These are phyloP conservation scores for Infundibulicybe gibba DNA, from an alignment of 768 basidiomycete genomes.

Conservation along the genomic window DNA sequence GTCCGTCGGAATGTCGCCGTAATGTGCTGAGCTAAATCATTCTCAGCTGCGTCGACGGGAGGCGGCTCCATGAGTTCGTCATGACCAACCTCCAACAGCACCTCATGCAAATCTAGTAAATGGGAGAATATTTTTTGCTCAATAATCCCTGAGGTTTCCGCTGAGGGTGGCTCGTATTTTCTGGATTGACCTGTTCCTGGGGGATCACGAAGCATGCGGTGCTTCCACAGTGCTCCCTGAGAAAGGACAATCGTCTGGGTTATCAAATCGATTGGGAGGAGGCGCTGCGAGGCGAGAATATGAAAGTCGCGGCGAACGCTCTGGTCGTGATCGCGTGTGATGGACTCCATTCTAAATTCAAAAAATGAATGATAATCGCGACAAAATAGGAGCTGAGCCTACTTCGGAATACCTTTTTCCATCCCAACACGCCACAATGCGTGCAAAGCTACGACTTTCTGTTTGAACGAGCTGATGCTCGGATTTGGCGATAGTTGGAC, in stretches of 20 bases:
- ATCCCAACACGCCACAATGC: slow-evolving; percentile 62
- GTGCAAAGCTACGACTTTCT: slow-evolving; percentile 72
- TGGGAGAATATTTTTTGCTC: slow-evolving; percentile 70
- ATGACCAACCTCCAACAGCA: slow-evolving; percentile 62
- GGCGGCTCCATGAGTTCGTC: slow-evolving; percentile 57
- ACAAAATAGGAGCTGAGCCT: slow-evolving; percentile 18
- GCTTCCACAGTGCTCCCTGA: slow-evolving; percentile 83
- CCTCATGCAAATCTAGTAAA: slow-evolving; percentile 59
- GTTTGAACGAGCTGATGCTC: slow-evolving; percentile 64
- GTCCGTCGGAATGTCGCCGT: slow-evolving; percentile 83
- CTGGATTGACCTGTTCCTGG: slow-evolving; percentile 20
- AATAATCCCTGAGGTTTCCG: slow-evolving; percentile 31
- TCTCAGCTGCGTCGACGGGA: slow-evolving; percentile 48
- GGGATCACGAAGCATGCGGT: slow-evolving; percentile 65
- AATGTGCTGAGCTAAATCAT: slow-evolving; percentile 76
- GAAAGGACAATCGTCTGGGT: slow-evolving; percentile 68
- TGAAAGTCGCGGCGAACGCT: slow-evolving; percentile 54
- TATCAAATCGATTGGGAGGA: slow-evolving; percentile 74
- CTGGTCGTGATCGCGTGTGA: slow-evolving; percentile 42
- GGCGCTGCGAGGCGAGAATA: slow-evolving; percentile 59
- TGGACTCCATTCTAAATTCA: slow-evolving; percentile 41
- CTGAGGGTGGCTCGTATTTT: slow-evolving; percentile 18
- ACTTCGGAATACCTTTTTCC: slow-evolving; percentile 61
- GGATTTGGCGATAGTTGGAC: slow-evolving; percentile 41
- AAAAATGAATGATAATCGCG: slow-evolving; percentile 7